phyloP scores from a whole-genome alignment of 306 rosid species.

The Begonia peltatifolia region DNA sequence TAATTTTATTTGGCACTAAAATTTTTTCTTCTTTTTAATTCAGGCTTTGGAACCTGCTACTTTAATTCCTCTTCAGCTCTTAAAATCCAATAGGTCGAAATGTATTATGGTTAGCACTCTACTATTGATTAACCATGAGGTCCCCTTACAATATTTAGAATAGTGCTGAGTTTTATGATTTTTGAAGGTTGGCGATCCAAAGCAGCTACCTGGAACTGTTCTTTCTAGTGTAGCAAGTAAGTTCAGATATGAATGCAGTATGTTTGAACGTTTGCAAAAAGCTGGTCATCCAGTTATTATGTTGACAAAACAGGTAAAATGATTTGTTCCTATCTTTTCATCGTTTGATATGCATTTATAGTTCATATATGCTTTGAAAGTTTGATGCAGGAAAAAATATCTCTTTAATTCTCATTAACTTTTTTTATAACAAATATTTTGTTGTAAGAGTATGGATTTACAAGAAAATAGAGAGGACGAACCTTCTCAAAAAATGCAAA shows the following conservation, averaged over 20 bases:
- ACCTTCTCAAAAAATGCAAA: too few relatives aligned
- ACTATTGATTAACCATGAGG: slow-evolving; percentile 4
- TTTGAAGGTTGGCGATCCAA: slow-evolving; percentile 93
- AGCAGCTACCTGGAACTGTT: slow-evolving; percentile 98
- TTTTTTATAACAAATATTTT: too few relatives aligned
- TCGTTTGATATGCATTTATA: too few relatives aligned
- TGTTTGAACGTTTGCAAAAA: slow-evolving; percentile 95
- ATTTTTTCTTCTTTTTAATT: slow-evolving; percentile 8
- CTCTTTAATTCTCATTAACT: too few relatives aligned
- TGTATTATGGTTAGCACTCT: slow-evolving; percentile 68
- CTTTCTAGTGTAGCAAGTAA: slow-evolving; percentile 83
- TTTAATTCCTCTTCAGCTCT: slow-evolving; percentile 92
- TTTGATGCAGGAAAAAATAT: too few relatives aligned
- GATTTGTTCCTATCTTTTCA: too few relatives aligned
- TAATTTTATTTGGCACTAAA: slow-evolving; percentile 9
- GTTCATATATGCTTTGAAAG: too few relatives aligned
- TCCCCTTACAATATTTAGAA: slow-evolving; percentile 9
- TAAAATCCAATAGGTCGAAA: slow-evolving; percentile 63
- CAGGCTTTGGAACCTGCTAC: slow-evolving; percentile 99
- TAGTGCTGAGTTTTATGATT: slow-evolving; percentile 23
- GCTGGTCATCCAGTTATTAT: slow-evolving; percentile 89
- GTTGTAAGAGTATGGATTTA: too few relatives aligned
- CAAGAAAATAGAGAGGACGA: too few relatives aligned
- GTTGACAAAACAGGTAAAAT: slow-evolving; percentile 77
- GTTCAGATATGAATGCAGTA: slow-evolving; percentile 76